Conservation (phyloP, 2,329 filamentous ascomycete species). For the Lachnellula occidentalis region DNA sequence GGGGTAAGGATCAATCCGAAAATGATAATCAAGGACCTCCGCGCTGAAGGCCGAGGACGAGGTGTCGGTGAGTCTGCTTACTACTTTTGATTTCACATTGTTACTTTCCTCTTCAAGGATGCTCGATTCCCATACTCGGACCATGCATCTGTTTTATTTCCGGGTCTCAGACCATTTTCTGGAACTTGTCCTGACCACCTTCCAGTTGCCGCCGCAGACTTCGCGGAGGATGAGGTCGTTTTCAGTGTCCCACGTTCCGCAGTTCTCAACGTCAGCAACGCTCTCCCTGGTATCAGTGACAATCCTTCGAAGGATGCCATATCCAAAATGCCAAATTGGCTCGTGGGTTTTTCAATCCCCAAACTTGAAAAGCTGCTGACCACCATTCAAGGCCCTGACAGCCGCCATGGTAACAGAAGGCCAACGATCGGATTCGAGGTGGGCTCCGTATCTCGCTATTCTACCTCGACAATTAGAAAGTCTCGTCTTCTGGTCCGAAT, state of each 20-base stretch:
- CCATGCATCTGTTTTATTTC: not conserved
- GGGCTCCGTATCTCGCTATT: slow-evolving; percentile 54
- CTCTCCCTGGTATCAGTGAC: slow-evolving; percentile 41
- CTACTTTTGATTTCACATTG: too few species aligned
- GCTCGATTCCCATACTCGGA: not conserved
- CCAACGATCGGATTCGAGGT: slow-evolving; percentile 24
- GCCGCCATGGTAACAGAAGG: slow-evolving; percentile 16
- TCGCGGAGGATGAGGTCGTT: slow-evolving; percentile 57
- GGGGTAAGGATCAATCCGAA: slow-evolving; percentile 52
- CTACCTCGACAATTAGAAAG: slow-evolving; percentile 59
- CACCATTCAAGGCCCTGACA: slow-evolving; percentile 22
- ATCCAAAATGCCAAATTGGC: slow-evolving; percentile 41
- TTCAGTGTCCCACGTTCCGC: slow-evolving; percentile 58
- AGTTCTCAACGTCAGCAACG: slow-evolving; percentile 56
- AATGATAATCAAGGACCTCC: slow-evolving; percentile 52
- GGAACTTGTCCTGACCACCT: slow-evolving; percentile 13
- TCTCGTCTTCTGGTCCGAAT: slow-evolving; percentile 62
- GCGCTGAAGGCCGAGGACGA: slow-evolving; percentile 50
- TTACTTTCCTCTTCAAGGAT: not conserved
- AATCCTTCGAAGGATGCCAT: slow-evolving; percentile 29
- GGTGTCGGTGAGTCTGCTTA: slow-evolving; percentile 51
- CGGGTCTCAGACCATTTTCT: not conserved
- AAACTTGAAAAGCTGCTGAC: slow-evolving; percentile 8
- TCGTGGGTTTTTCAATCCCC: slow-evolving; percentile 25
- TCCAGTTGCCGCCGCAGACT: slow-evolving; percentile 51